These are phyloP conservation scores for Zea luxurians DNA, from an alignment of 176 grass and related monocot genomes.

Conservation along the genomic window DNA sequence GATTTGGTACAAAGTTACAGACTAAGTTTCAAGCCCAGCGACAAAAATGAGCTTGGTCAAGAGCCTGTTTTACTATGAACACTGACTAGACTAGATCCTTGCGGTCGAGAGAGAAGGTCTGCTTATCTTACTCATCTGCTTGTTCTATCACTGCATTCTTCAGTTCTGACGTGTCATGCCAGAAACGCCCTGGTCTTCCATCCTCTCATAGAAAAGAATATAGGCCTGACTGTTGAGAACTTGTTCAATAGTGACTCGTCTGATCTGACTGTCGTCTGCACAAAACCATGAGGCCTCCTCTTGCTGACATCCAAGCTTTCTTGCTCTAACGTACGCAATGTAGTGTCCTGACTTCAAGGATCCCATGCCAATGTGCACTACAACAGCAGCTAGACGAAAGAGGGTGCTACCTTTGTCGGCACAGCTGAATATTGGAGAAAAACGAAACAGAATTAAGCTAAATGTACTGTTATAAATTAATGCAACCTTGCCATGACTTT, in stretches of 20 bases:
- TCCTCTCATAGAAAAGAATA: slow-evolving; percentile 81
- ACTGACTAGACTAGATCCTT: not conserved
- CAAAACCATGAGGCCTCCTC: slow-evolving; percentile 51
- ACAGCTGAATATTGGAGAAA: slow-evolving; percentile 38
- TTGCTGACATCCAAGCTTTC: not conserved
- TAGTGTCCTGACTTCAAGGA: slow-evolving; percentile 44
- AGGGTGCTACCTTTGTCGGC: slow-evolving; percentile 33
- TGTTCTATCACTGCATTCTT: slow-evolving; percentile 6
- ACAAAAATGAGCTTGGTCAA: slow-evolving; percentile 19
- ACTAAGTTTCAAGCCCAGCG: slow-evolving; percentile 11
- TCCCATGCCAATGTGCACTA: slow-evolving; percentile 40
- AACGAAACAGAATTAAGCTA: not conserved
- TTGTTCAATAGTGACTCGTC: slow-evolving; percentile 52
- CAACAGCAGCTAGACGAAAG: slow-evolving; percentile 53
- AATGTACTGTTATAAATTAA: slow-evolving; percentile 5
- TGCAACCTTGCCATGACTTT: not conserved
- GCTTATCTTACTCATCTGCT: slow-evolving; percentile 6
- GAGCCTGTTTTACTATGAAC: not conserved
- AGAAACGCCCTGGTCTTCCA: slow-evolving; percentile 25
- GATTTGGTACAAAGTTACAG: slow-evolving; percentile 4
- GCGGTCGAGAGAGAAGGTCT: not conserved
- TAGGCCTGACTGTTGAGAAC: slow-evolving; percentile 61
- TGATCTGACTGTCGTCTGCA: slow-evolving; percentile 44
- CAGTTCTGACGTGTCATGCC: not conserved
- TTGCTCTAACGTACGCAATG: slow-evolving; percentile 50